Base-by-base conservation (phyloP, 75 land plant species). In the Gnetum montanum region DNA sequence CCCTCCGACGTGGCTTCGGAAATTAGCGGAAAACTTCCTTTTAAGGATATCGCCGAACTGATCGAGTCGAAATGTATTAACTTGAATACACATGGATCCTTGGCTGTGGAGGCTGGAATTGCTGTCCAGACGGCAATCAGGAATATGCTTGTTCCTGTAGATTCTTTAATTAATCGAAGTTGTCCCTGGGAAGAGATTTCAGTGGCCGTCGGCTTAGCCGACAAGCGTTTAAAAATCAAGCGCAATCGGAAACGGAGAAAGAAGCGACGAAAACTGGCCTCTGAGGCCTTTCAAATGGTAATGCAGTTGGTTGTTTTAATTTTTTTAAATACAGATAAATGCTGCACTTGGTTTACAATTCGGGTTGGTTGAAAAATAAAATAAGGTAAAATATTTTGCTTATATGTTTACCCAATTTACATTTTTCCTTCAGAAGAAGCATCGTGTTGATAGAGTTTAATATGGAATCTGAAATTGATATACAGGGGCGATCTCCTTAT, bases 241-340 rank as follows among this genome's bases (percentile, higher is more conserved):
- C 68, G 96, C 29, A 95, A 95, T 44, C 74, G 85, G 53, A 66
- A 31, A 3, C 76, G 97, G 88, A 80, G 83, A 62, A 85, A 78
- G 51, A 78, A 63, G 35, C 81, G 76, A 59, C 73, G 99, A 44
- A 85, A 68, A 49, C 74, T 62, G 25, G 58, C 74, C 25, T 85
- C 92, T 12, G 88, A 90, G 60, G 59, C 60, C 38, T 55, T 54
- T 44, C 65, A 61, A 22, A 83, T 80, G 90, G 98, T 88, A 8
- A 40, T 1, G 1, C 27, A 25, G n/a, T n/a, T n/a, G n/a, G n/a
- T n/a, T n/a, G n/a, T n/a, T n/a, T n/a, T n/a, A n/a, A n/a, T 38
- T 57, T 6, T 19, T 46, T 2, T 59, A 31, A 12, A 2, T 15
- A 22, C 20, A 1, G 8, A 1, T 5, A 18, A 15, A 6, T 1